Evolutionary conservation across 805 yeast genomes (phyloP), one percentile per base, ranked within the genome.

Genomic region (Starmerella floris): DNA sequence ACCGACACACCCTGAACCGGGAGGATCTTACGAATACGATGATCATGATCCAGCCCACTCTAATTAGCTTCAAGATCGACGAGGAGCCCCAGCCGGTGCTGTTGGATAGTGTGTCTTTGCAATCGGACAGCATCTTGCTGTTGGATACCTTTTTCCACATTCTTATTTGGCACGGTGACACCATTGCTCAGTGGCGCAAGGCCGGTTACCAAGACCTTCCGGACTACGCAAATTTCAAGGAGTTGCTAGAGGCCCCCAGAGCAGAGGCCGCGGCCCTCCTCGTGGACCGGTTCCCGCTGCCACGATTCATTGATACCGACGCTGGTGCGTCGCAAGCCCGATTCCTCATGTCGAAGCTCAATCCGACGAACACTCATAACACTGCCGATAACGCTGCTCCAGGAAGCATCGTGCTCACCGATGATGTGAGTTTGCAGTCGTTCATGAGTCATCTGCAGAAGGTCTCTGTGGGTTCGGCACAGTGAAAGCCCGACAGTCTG

Each of bases 311-410:
- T 54, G 95, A 88, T 56, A 84, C 95, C 46, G 96, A 88, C 60
- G 96, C 88, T 55, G 97, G 98, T 56, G 96, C 95, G 43, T 87
- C 96, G 15, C 99, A 91, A 66, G 96, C 97, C 2, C 78, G 99
- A 65, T 91, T 91, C 71, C 71, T 91, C 63, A 77, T 84, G 63
- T 83, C 96, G 23, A 91, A 85, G 65, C 75, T 91, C 62, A 91
- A 93, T 62, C 98, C 98, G 32, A 80, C 95, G 37, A 84, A 82
- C 50, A 79, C 87, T 31, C 80, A 81, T 59, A 76, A 79, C 60
- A 73, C 74, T 51, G 31, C 15, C 23, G 39, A 26, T 17, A n/a
- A n/a, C n/a, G 68, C 66, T 37, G 65, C 63, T 30, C 59, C 60
- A 37, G 73, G 73, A 35, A 74, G 76, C 36, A 82, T 83, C 53